These are phyloP conservation scores for Ceratobasidium sp. DNA, from an alignment of 1,284 basidiomycete species.

Conservation along the genomic window DNA sequence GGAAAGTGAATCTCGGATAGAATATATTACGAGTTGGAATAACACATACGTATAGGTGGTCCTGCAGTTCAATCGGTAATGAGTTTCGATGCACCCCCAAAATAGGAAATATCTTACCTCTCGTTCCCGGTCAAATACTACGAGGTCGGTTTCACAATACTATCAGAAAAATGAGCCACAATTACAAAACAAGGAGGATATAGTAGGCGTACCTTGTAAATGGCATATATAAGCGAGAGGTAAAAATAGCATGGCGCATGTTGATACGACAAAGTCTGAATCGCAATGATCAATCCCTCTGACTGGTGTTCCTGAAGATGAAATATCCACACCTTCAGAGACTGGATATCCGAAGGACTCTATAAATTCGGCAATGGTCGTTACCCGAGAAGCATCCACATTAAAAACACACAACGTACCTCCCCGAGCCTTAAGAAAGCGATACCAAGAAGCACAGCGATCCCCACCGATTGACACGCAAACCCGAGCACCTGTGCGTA, in stretches of 20 bases:
- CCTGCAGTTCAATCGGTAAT: conserved; percentile 2
- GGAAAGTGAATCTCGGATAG: background rate
- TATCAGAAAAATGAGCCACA: conserved; percentile 51
- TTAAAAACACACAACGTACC: conserved; percentile 14
- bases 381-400: background rate
- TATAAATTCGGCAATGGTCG: conserved; percentile 39
- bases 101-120: conserved; percentile 49
- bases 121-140: conserved; percentile 59
- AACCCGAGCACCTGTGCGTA: conserved; percentile 45
- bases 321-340: conserved; percentile 52
- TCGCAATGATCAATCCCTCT: background rate
- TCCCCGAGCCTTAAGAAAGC: conserved; percentile 47
- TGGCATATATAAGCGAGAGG: conserved; percentile 46
- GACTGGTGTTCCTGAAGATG: background rate
- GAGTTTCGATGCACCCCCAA: background rate
- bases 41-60: conserved; percentile 46
- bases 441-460: conserved; percentile 47
- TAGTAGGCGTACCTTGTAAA: conserved; percentile 42
- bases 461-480: conserved; percentile 42
- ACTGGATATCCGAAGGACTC: conserved; percentile 55
- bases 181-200: background rate
- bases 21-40: conserved; percentile 27
- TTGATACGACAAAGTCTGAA: conserved; percentile 42
- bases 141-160: conserved; percentile 54
- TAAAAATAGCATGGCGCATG: conserved; percentile 53